Percentiles rank a stretch among this genome's conserved stretches.
phyloP scores from a whole-genome alignment of 2,329 filamentous ascomycete genomes.

The Lasiodiplodia sp. region DNA sequence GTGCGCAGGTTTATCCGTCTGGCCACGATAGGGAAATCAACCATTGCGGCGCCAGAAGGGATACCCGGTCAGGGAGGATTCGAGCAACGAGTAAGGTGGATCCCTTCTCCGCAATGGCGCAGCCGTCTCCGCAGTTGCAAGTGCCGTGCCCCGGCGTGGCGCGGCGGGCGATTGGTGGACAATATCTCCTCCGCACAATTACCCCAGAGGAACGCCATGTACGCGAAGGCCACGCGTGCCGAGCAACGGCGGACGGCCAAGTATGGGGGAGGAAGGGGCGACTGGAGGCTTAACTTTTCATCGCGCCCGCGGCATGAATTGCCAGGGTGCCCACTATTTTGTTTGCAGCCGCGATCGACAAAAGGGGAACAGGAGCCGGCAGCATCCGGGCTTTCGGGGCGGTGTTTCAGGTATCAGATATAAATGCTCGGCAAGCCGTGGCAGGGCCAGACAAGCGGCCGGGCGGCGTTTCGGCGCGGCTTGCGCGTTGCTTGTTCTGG shows the following conservation, averaged over 20 bases:
- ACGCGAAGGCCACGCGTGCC: background rate
- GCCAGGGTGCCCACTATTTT: background rate
- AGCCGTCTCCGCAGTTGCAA: slow-evolving; percentile 17
- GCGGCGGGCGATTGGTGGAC: slow-evolving; percentile 17
- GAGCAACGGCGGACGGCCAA: background rate
- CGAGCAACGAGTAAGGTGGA: slow-evolving; percentile 20
- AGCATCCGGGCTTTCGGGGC: slow-evolving; percentile 2
- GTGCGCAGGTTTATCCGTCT: slow-evolving; percentile 21
- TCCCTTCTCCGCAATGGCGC: slow-evolving; percentile 13
- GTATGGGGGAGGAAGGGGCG: background rate
- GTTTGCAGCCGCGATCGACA: background rate
- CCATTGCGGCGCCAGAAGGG: background rate
- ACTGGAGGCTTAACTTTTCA: slow-evolving; percentile 5
- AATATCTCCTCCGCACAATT: slow-evolving; percentile 24
- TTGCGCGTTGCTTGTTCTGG: slow-evolving; percentile 2
- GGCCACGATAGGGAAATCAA: background rate
- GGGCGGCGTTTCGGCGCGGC: slow-evolving; percentile 3
- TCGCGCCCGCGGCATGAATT: background rate
- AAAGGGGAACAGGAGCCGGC: background rate
- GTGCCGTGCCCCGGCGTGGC: slow-evolving; percentile 16
- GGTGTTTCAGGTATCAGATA: background rate
- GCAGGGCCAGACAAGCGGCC: slow-evolving; percentile 3
- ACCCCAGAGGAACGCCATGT: slow-evolving; percentile 7
- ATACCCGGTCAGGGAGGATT: background rate
- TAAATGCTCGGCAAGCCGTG: background rate